These are phyloP conservation scores for Vitis labrusca DNA, from an alignment of 164 flowering plant genomes.

Conservation along the genomic window DNA sequence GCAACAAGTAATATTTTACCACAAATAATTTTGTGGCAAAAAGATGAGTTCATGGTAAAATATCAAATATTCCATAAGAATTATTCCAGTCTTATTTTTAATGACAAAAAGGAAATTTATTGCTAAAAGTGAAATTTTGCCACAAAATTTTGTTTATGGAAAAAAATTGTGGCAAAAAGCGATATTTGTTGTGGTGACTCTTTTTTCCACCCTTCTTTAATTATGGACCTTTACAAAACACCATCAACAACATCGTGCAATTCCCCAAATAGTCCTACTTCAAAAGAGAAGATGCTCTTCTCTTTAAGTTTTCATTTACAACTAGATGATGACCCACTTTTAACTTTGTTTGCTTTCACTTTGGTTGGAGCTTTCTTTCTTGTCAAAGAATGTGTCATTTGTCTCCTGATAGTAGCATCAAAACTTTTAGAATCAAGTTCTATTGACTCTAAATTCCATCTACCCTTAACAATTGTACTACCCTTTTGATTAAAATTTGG, in stretches of 20 bases:
- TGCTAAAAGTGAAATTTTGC: too few relatives aligned
- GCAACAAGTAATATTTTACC: too few relatives aligned
- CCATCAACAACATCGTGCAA: constrained; percentile 21
- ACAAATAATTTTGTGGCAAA: too few relatives aligned
- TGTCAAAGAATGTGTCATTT: constrained; percentile 59
- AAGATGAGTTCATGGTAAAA: too few relatives aligned
- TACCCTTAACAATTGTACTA: constrained; percentile 25
- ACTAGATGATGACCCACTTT: constrained; percentile 15
- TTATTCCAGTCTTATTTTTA: too few relatives aligned
- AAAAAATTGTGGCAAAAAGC: too few relatives aligned
- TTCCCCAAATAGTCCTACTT: constrained; percentile 31
- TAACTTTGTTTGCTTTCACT: constrained; percentile 17
- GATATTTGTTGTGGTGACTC: background rate
- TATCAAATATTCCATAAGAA: too few relatives aligned
- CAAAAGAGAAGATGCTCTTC: constrained; percentile 36
- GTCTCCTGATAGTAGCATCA: constrained; percentile 31
- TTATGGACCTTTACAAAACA: constrained; percentile 17
- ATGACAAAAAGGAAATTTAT: too few relatives aligned
- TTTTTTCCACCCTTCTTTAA: constrained; percentile 24
- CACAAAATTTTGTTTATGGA: too few relatives aligned
- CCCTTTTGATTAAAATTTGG: constrained; percentile 11
- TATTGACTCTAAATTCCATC: constrained; percentile 59
- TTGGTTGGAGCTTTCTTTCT: constrained; percentile 40
- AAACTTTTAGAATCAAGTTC: constrained; percentile 75
- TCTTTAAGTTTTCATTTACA: constrained; percentile 21